Conservation (phyloP, 2,329 filamentous ascomycete genomes). For the Pseudocercospora musae region DNA sequence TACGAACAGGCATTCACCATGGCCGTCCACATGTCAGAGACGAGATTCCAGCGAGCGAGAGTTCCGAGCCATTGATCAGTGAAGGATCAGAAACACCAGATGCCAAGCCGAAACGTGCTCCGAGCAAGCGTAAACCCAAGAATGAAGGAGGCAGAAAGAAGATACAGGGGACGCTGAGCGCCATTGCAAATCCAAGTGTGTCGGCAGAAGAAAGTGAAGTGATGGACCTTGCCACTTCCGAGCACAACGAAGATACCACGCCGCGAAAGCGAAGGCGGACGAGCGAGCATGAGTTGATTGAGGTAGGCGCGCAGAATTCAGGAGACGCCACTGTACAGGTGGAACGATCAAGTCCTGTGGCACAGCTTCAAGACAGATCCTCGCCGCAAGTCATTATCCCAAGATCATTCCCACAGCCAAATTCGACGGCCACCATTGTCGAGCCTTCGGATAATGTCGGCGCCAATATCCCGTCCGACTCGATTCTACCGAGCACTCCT, state of each 20-base stretch:
- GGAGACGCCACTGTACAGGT: neutral
- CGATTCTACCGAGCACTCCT: conserved; percentile 21
- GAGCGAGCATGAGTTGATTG: conserved; percentile 21
- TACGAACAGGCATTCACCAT: neutral
- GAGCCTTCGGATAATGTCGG: neutral
- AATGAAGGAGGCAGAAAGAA: conserved; percentile 20
- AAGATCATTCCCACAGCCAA: conserved; percentile 21
- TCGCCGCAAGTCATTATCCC: conserved; percentile 24
- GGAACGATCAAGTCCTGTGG: neutral
- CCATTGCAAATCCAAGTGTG: conserved; percentile 24
- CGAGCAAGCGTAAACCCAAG: conserved; percentile 16
- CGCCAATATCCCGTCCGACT: conserved; percentile 3
- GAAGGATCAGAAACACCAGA: conserved; percentile 2
- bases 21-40: neutral
- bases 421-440: neutral
- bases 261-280: conserved; percentile 42
- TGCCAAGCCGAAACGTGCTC: conserved; percentile 14
- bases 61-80: neutral
- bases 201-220: neutral
- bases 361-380: neutral
- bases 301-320: conserved; percentile 11
- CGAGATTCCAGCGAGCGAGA: neutral
- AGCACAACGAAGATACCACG: conserved; percentile 29
- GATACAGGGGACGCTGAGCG: conserved; percentile 31
- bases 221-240: conserved; percentile 1